Conservation (phyloP, 169 alveolate species). For the Theileria sp. region DNA sequence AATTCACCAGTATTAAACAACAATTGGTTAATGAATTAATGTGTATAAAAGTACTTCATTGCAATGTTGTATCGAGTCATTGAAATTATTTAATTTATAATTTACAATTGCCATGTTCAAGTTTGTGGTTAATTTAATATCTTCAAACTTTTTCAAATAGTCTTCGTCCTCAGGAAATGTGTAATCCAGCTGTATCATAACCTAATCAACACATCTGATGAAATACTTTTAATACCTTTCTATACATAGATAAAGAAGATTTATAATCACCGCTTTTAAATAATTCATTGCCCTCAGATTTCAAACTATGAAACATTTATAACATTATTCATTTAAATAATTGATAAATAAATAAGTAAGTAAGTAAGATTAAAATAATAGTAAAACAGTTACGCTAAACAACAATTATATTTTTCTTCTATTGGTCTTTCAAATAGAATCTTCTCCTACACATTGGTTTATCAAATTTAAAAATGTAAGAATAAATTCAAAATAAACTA, state of each 20-base stretch:
- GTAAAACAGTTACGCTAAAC: neutral
- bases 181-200: conserved; percentile 64
- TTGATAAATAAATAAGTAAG: neutral
- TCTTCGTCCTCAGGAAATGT: conserved; percentile 59
- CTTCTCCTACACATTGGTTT: neutral
- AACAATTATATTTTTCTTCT: conserved; percentile 15
- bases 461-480: neutral
- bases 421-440: conserved; percentile 34
- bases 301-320: conserved; percentile 16
- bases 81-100: conserved; percentile 34
- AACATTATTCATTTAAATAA: too few species aligned
- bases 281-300: conserved; percentile 55
- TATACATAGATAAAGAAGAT: conserved; percentile 37
- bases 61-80: conserved; percentile 44
- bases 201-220: conserved; percentile 9
- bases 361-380: neutral
- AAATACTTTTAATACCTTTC: conserved; percentile 28
- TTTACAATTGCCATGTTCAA: conserved; percentile 48
- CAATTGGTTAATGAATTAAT: neutral
- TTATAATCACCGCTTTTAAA: conserved; percentile 32
- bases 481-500: neutral
- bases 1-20: neutral
- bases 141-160: conserved; percentile 42
- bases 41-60: conserved; percentile 19
- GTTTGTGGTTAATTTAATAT: conserved; percentile 31